Base-by-base conservation (phyloP, 2,329 filamentous ascomycete genomes). In the Aspergillus sp. region DNA sequence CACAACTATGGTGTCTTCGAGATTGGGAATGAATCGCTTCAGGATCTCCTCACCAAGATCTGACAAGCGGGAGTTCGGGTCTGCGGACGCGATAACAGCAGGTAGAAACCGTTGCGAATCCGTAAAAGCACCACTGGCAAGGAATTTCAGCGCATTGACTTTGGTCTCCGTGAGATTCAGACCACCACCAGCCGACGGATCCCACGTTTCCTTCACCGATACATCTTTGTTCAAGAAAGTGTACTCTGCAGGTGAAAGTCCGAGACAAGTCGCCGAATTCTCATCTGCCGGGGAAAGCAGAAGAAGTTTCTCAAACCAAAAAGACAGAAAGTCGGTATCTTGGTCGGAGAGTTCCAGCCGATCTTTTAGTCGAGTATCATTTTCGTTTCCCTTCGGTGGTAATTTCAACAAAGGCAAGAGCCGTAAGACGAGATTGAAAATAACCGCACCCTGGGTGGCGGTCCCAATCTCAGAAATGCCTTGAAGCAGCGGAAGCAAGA, bases 1-100 rank as follows among this genome's bases (percentile, higher is more conserved):
- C 3, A 94, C 74, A 2, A 89, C 66, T 1, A 64, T 56, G 7
- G 73, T 58, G 51, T 88, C 78, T 62, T 97, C 91, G 28, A 96
- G 71, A 1, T 80, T 73, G 7, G 79, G 72, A 29, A 74, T 77
- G 29, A 80, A 85, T 53, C 90, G 78, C 67, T 96, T 98, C 53
- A 97, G 68, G 42, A 94, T 80, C 57, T 95, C 89, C 47, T 96
- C 88, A 0, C 87, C 91, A n/a, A 88, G 72, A n/a, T 85, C 81
- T 7, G 86, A 82, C 34, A 96, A 82, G 6, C 85, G 80, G 33
- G 83, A 88, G 54, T 96, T 93, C 1, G 82, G 73, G 66, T 90
- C 90, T 0, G 88, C 83, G 28, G 88, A 84, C 4, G 90, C 89
- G 62, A 86, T 89, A 1, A 97, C 69, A 0, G 88, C 85, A 0